Evolutionary conservation across 1,284 basidiomycete genomes (phyloP).

Genomic region (Apiotrichum akiyoshidainum): DNA sequence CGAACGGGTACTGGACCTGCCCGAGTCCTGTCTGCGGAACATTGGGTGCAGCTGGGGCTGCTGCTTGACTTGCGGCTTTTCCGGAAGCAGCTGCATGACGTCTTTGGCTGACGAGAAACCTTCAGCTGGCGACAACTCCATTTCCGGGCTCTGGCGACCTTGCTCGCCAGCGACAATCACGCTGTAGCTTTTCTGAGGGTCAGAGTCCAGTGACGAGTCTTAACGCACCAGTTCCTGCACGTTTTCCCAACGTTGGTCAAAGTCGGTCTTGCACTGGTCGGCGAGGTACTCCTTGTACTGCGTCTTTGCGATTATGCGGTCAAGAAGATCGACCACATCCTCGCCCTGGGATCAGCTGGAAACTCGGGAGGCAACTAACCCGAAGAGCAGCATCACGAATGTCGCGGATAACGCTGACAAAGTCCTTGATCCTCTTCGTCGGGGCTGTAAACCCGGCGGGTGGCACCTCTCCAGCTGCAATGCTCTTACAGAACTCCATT

Average conservation of each 20-base stretch:
- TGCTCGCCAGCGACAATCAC: slow-evolving; percentile 44
- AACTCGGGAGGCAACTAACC: slow-evolving; percentile 49
- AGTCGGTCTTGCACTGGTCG: slow-evolving; percentile 62
- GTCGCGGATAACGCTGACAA: slow-evolving; percentile 60
- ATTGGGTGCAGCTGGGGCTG: slow-evolving; percentile 33
- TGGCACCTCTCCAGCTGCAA: slow-evolving; percentile 58
- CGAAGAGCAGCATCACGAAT: slow-evolving; percentile 60
- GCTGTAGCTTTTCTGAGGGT: slow-evolving; percentile 45
- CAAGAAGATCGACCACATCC: slow-evolving; percentile 66
- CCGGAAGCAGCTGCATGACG: slow-evolving; percentile 23
- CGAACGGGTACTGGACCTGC: not conserved
- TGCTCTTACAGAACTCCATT: slow-evolving; percentile 62
- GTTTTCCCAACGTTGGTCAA: slow-evolving; percentile 77
- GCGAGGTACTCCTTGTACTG: slow-evolving; percentile 69
- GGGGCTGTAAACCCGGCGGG: slow-evolving; percentile 55
- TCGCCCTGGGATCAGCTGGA: slow-evolving; percentile 53
- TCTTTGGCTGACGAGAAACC: slow-evolving; percentile 33
- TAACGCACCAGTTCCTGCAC: slow-evolving; percentile 71
- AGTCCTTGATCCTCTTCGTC: slow-evolving; percentile 65
- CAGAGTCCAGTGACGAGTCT: slow-evolving; percentile 4
- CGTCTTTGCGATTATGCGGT: slow-evolving; percentile 60
- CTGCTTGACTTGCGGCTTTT: slow-evolving; percentile 8
- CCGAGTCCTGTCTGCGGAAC: slow-evolving; percentile 21
- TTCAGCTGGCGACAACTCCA: slow-evolving; percentile 12
- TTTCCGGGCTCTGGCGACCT: slow-evolving; percentile 20